Percentiles rank a stretch among this genome's conserved stretches.
phyloP scores from a whole-genome alignment of 2,329 filamentous ascomycete genomes.

The Fusarium penzigii region DNA sequence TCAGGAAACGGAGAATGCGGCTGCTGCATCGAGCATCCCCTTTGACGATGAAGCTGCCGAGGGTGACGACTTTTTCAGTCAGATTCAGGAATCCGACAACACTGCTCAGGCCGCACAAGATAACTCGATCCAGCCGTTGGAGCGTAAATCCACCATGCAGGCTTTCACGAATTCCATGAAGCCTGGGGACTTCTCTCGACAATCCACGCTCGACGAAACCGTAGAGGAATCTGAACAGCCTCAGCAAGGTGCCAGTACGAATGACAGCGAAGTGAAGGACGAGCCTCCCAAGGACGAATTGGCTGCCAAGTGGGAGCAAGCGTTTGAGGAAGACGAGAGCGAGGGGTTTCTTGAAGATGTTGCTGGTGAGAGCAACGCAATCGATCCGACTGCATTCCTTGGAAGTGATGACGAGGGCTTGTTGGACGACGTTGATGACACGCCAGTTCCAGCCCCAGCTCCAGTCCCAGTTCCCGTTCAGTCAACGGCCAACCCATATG shows the following conservation, averaged over 20 bases:
- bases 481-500: conserved; percentile 27
- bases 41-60: conserved; percentile 50
- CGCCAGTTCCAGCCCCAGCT: conserved; percentile 24
- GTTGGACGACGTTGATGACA: conserved; percentile 66
- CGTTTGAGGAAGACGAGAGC: conserved; percentile 74
- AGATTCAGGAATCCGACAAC: conserved; percentile 41
- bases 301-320: conserved; percentile 80
- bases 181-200: conserved; percentile 31
- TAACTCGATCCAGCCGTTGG: conserved; percentile 39
- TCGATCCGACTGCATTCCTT: conserved; percentile 68
- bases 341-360: conserved; percentile 62
- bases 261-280: conserved; percentile 9
- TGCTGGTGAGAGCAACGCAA: conserved; percentile 40
- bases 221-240: conserved; percentile 28
- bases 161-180: conserved; percentile 55
- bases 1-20: conserved; percentile 17
- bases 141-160: conserved; percentile 71
- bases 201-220: conserved; percentile 35
- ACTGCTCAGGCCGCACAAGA: conserved; percentile 18
- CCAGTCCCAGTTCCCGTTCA: conserved; percentile 4
- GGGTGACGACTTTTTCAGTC: conserved; percentile 65
- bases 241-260: conserved; percentile 16
- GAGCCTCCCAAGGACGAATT: conserved; percentile 58
- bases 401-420: conserved; percentile 86
- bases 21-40: conserved; percentile 25